Evolutionary conservation across 2,329 filamentous ascomycete genomes (phyloP), one percentile per base, ranked within the genome.

Genomic region (Aspergillaceae sp.): DNA sequence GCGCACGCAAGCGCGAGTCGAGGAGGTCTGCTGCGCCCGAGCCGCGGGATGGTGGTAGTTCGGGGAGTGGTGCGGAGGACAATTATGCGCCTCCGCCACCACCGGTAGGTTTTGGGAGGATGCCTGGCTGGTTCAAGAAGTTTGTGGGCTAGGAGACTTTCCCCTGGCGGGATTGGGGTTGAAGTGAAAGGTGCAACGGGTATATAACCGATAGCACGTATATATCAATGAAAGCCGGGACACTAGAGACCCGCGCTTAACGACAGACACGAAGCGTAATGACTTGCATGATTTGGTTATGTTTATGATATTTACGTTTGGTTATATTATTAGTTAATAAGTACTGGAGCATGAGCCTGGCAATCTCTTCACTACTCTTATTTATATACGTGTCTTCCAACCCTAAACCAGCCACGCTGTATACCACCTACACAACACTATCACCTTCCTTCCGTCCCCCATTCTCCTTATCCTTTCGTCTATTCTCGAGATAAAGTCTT

Each of bases 401-500:
- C 7, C 3, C 10, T 11, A 19, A 11, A 7, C 2, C 34, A 36
- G n/a, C 34, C n/a, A 36, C 9, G 42, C 29, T 33, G 19, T 32
- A 47, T 37, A 37, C 30, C 46, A 49, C 7, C 49, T 41, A 8
- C 19, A 41, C 49, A 27, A 36, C 35, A 11, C 48, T 43, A 1
- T 43, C 44, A 11, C 51, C 46, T 29, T 46, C 4, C 4, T 7
- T 27, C 6, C 37, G 41, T 7, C 11, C 26, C 11, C 28, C 10
- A 29, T 28, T 28, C 28, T 58, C 55, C 41, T 48, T 48, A 34
- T 49, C 48, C 45, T 47, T 54, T 43, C 62, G 55, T 37, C 59
- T 54, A 42, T 61, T 62, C 54, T 70, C 67, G 26, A 72, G 50
- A 73, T 79, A 87, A 35, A 78, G 71, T 59, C 87, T 82, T 7